Evolutionary conservation across 345 rosid species (phyloP), one percentile per base, ranked within the genome.

Genomic region (Rhodomyrtus tomentosa): DNA sequence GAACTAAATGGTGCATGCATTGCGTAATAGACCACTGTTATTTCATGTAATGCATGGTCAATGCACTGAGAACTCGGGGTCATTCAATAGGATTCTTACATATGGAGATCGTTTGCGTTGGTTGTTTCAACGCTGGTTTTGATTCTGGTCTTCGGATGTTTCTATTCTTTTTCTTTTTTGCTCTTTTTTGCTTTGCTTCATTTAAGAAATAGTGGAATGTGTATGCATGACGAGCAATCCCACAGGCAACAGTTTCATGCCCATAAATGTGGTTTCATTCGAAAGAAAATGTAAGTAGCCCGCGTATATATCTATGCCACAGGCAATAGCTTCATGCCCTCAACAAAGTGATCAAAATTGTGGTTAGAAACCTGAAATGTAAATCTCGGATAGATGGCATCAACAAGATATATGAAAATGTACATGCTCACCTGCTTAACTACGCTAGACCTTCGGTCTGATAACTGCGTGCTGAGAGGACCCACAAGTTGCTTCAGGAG

Each of bases 391-490:
- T 36, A 32, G 76, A 68, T 36, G 76, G 76, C 76, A 68, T 36
- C 45, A 36, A 32, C 36, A 62, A 22, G 76, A 36, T 38, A 68
- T 68, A 36, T 9, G 45, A 68, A 68, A 68, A 36, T 68, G 38
- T 42, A 18, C 76, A 42, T 72, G 50, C 81, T 55, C 48, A 97
- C 99, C 98, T 97, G 99, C 91, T 97, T 97, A 81, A 97, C 99
- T 82, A 97, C 92, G 90, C 89, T 97, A 83, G 99, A 97, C 90
- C 99, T 97, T 81, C 99, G 91, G 87, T 97, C 99, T 54, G 98
- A 90, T 87, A 97, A 90, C 80, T 97, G 99, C 62, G 92, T 87
- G 86, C 94, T 95, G 85, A 97, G 86, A 84, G 98, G 99, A 51
- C 95, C 95, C 86, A 91, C 93, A 91, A 97, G 96, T 85, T 97